Conservation (phyloP, 2,329 filamentous ascomycete species). For the Pseudogymnoascus sp. region DNA sequence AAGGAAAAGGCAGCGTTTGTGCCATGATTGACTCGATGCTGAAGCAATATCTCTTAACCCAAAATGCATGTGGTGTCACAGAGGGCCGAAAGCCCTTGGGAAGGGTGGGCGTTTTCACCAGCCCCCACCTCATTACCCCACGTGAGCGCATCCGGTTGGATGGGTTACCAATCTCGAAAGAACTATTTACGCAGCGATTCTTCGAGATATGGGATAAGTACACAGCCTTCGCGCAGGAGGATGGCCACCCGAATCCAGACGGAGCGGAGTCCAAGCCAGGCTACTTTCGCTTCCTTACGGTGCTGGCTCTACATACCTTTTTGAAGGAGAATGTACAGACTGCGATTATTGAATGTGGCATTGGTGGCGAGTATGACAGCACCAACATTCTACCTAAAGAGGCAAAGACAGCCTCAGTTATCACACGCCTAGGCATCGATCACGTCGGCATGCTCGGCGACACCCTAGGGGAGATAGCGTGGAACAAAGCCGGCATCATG, state of each 20-base stretch:
- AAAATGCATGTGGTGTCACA: background rate
- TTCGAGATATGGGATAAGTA: constrained; percentile 58
- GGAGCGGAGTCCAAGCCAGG: constrained; percentile 56
- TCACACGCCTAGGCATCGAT: constrained; percentile 78
- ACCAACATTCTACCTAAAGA: constrained; percentile 68
- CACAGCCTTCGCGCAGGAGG: constrained; percentile 32
- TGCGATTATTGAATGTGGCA: constrained; percentile 85
- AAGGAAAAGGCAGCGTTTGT: constrained; percentile 67
- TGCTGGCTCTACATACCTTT: constrained; percentile 82
- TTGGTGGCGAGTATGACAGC: constrained; percentile 86
- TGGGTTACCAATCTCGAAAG: constrained; percentile 47
- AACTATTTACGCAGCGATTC: constrained; percentile 55
- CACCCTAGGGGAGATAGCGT: constrained; percentile 74
- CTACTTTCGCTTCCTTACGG: constrained; percentile 85
- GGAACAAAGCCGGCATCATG: constrained; percentile 88
- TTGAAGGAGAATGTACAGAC: constrained; percentile 64
- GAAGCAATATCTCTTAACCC: constrained; percentile 33
- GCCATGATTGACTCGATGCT: constrained; percentile 59
- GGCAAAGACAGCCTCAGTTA: constrained; percentile 60
- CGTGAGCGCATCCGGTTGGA: constrained; percentile 60
- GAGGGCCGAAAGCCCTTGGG: constrained; percentile 22
- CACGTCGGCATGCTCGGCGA: constrained; percentile 73
- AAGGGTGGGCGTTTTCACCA: constrained; percentile 55
- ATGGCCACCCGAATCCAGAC: constrained; percentile 24
- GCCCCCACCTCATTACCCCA: constrained; percentile 59